phyloP scores from a whole-genome alignment of 257 asterid genomes.

The Parsonsia alboflavescens region DNA sequence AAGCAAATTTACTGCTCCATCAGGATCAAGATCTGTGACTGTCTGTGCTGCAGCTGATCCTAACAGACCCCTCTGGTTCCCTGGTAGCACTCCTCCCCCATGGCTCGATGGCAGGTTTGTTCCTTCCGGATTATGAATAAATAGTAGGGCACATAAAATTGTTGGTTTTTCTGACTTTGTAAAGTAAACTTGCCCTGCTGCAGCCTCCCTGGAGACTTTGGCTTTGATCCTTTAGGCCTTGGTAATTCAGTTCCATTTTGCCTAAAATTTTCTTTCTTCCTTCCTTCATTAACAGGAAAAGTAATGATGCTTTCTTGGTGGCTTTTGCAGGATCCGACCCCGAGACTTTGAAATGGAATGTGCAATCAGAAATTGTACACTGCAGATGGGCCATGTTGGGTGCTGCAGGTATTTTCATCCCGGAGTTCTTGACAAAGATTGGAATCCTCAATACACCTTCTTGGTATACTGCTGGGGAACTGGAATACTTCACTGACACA shows the following conservation, averaged over 20 bases:
- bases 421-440: conserved; percentile 84
- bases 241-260: conserved; percentile 31
- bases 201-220: conserved; percentile 99
- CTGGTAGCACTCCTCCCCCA: conserved; percentile 93
- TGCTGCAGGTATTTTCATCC: conserved; percentile 97
- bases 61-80: conserved; percentile 94
- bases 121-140: too few species aligned
- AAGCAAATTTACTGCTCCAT: conserved; percentile 41
- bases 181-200: conserved; percentile 25
- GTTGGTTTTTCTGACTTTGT: background rate
- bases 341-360: conserved; percentile 88
- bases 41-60: conserved; percentile 75
- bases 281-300: background rate
- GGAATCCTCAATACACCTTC: conserved; percentile 94
- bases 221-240: conserved; percentile 96
- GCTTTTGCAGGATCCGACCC: conserved; percentile 73
- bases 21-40: conserved; percentile 37
- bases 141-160: background rate
- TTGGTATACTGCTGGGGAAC: conserved; percentile 99
- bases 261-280: background rate
- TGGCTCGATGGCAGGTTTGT: conserved; percentile 96
- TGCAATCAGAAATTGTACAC: conserved; percentile 88
- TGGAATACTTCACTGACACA: conserved; percentile 86
- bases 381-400: conserved; percentile 99
- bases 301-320: background rate